phyloP scores from a whole-genome alignment of 2,329 filamentous ascomycete genomes.

The Arthrobotrys megalospora region DNA sequence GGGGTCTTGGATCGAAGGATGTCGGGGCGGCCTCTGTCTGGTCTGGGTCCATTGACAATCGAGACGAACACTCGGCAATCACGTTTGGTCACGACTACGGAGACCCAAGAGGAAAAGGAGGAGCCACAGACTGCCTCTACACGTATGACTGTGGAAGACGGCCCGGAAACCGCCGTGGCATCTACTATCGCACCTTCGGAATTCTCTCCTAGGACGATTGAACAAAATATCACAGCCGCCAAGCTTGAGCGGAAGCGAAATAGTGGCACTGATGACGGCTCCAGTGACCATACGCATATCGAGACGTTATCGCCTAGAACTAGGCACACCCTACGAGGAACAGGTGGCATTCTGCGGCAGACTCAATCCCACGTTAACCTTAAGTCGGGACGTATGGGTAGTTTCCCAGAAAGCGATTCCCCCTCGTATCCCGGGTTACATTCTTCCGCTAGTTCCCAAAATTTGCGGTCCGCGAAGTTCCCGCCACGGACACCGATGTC shows the following conservation, averaged over 20 bases:
- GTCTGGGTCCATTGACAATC: constrained; percentile 53
- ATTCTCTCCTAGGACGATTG: constrained; percentile 49
- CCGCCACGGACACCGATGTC: constrained; percentile 57
- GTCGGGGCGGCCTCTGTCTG: constrained; percentile 52
- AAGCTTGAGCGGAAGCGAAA: constrained; percentile 52
- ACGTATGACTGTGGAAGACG: constrained; percentile 32
- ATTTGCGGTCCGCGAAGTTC: constrained; percentile 57
- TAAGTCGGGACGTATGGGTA: constrained; percentile 58
- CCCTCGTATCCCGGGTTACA: constrained; percentile 46
- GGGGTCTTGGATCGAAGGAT: constrained; percentile 57
- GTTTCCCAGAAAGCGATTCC: constrained; percentile 56
- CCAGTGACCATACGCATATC: constrained; percentile 56
- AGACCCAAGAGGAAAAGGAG: constrained; percentile 35
- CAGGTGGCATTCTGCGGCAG: constrained; percentile 54
- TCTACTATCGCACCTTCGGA: constrained; percentile 42
- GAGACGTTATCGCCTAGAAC: constrained; percentile 55
- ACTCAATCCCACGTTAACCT: constrained; percentile 60
- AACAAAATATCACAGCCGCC: constrained; percentile 47
- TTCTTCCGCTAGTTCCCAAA: constrained; percentile 57
- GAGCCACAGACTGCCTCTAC: constrained; percentile 22
- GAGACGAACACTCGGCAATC: constrained; percentile 55
- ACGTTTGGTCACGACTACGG: constrained; percentile 34
- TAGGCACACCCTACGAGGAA: constrained; percentile 49
- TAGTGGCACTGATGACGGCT: constrained; percentile 55
- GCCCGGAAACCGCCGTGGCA: constrained; percentile 34